Conservation (phyloP, 2,329 filamentous ascomycete genomes). For the Ceratocystis huliohia region DNA sequence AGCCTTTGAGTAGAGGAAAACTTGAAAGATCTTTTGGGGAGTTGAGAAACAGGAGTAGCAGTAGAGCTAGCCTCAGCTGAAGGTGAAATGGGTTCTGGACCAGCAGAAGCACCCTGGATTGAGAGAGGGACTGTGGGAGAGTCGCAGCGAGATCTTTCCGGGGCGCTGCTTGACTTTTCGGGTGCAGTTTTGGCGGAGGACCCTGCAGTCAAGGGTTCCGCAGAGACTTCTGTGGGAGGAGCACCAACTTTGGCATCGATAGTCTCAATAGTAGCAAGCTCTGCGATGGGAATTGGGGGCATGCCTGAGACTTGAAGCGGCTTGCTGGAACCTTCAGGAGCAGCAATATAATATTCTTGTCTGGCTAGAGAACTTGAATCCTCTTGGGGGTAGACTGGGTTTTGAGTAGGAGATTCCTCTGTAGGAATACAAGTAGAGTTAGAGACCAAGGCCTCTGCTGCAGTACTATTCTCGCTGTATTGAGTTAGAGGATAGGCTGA, state of each 20-base stretch:
- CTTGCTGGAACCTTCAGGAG: background rate
- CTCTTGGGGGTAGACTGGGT: background rate
- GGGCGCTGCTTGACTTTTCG: background rate
- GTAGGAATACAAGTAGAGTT: background rate
- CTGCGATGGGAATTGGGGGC: background rate
- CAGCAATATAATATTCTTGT: background rate
- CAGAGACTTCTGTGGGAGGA: background rate
- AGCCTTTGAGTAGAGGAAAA: conserved; percentile 7
- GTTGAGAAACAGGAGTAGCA: background rate
- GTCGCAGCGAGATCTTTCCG: background rate
- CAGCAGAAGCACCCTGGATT: background rate
- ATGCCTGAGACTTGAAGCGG: background rate
- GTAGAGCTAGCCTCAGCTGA: background rate
- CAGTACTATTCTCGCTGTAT: background rate
- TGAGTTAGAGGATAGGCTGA: background rate
- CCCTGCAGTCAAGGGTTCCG: background rate
- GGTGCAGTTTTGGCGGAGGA: background rate
- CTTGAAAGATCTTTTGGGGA: conserved; percentile 5
- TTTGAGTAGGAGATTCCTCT: background rate
- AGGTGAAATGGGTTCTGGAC: background rate
- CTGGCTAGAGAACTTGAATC: background rate
- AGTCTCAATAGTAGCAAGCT: background rate
- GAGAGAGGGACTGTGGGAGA: background rate
- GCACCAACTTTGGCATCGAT: background rate
- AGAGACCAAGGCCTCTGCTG: background rate